phyloP scores from a whole-genome alignment of 805 yeast genomes.

The Metschnikowia cerradonensis region DNA sequence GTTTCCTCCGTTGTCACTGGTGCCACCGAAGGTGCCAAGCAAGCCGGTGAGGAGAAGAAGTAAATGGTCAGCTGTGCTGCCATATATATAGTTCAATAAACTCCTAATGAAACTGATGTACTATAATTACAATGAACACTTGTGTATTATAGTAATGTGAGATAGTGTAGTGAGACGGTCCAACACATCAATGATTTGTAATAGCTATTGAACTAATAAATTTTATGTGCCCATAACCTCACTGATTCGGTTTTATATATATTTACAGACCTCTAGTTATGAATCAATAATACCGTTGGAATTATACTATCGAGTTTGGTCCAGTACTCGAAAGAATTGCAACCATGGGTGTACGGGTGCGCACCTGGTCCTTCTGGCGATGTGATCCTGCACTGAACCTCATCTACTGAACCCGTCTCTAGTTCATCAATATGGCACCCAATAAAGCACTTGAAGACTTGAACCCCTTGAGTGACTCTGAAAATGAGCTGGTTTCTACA shows the following conservation, averaged over 20 bases:
- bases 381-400: slow-evolving; percentile 1
- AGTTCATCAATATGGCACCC: slow-evolving; percentile 4
- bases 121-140: not conserved
- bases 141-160: too few relatives aligned
- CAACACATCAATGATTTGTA: too few relatives aligned
- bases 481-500: not conserved
- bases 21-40: slow-evolving; percentile 51
- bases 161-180: too few relatives aligned
- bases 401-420: not conserved
- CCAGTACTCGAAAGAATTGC: not conserved
- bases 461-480: slow-evolving; percentile 2
- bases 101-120: not conserved
- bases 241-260: too few relatives aligned
- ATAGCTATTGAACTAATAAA: too few relatives aligned
- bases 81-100: not conserved
- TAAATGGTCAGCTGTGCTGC: slow-evolving; percentile 3
- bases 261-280: too few relatives aligned
- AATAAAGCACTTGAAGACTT: slow-evolving; percentile 9
- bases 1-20: slow-evolving; percentile 52
- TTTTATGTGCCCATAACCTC: too few relatives aligned
- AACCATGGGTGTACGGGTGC: not conserved
- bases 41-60: slow-evolving; percentile 28
- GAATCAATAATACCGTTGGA: too few relatives aligned
- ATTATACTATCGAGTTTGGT: too few relatives aligned
- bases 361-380: not conserved